Evolutionary conservation across 495 filamentous ascomycete genomes (phyloP).

Genomic region (Amorphotheca resinae): DNA sequence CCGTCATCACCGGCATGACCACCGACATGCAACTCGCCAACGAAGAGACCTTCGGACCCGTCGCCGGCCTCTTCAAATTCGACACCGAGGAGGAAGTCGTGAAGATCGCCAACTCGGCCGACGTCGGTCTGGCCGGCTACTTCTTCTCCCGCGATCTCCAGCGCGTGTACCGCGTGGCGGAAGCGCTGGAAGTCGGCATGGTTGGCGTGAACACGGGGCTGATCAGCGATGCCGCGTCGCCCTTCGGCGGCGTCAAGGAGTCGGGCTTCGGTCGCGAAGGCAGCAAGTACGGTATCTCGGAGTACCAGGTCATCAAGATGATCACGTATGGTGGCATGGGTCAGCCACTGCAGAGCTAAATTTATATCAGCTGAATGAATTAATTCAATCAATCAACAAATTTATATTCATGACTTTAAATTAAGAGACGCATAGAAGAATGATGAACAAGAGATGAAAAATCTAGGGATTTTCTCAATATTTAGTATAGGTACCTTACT

Average conservation of each 20-base stretch:
- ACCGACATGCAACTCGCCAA: slow-evolving; percentile 62
- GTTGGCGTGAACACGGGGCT: slow-evolving; percentile 77
- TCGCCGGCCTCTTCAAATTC: slow-evolving; percentile 75
- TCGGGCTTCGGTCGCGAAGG: slow-evolving; percentile 90
- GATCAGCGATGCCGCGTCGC: slow-evolving; percentile 68
- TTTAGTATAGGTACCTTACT: too few species aligned
- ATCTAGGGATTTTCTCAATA: too few species aligned
- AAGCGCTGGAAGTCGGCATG: slow-evolving; percentile 83
- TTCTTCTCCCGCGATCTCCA: slow-evolving; percentile 70
- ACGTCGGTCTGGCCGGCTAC: slow-evolving; percentile 77
- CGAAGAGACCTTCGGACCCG: slow-evolving; percentile 84
- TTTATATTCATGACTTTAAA: too few species aligned
- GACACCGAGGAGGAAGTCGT: slow-evolving; percentile 76
- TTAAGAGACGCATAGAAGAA: too few species aligned
- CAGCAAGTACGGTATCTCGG: slow-evolving; percentile 79
- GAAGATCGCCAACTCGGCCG: slow-evolving; percentile 58
- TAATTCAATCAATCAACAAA: too few species aligned
- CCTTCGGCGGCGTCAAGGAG: slow-evolving; percentile 90
- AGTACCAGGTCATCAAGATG: slow-evolving; percentile 81
- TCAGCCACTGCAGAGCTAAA: slow-evolving; percentile 35
- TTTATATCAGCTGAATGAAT: not conserved
- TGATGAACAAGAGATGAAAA: too few species aligned
- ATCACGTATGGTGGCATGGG: slow-evolving; percentile 73
- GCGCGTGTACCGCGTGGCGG: slow-evolving; percentile 63
- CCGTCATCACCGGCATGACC: slow-evolving; percentile 70